Evolutionary conservation across 495 filamentous ascomycete species (phyloP).

Genomic region (Neurospora tetrasperma): DNA sequence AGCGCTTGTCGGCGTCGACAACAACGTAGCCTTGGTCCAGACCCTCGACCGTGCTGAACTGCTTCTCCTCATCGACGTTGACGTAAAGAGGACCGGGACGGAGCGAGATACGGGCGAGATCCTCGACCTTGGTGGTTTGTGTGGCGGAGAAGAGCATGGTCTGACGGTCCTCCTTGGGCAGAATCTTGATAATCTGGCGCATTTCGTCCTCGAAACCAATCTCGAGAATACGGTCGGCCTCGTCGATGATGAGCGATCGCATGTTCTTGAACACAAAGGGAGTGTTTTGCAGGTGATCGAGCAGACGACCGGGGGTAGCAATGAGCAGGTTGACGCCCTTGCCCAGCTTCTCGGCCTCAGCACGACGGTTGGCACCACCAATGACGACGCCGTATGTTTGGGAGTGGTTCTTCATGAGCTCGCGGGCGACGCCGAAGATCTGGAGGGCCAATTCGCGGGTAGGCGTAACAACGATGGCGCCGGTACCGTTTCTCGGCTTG

Average conservation of each 20-base stretch:
- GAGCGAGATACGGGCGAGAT: constrained; percentile 87
- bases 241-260: constrained; percentile 69
- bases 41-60: constrained; percentile 66
- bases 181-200: constrained; percentile 91
- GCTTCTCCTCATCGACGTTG: constrained; percentile 59
- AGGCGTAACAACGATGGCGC: constrained; percentile 76
- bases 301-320: constrained; percentile 82
- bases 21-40: constrained; percentile 93
- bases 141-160: constrained; percentile 97
- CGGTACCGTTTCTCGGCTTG: constrained; percentile 66
- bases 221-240: constrained; percentile 89
- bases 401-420: constrained; percentile 67
- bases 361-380: constrained; percentile 82
- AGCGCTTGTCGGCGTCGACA: constrained; percentile 86
- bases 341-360: constrained; percentile 85
- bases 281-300: constrained; percentile 93
- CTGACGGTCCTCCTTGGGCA: constrained; percentile 80
- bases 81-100: constrained; percentile 89
- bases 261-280: constrained; percentile 91
- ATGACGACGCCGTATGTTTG: constrained; percentile 94
- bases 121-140: constrained; percentile 97
- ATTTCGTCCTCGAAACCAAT: constrained; percentile 98
- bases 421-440: constrained; percentile 90
- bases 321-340: constrained; percentile 94
- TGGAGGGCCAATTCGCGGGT: constrained; percentile 89